These are phyloP conservation scores for Alternaria triticimaculans DNA, from an alignment of 2,329 filamentous ascomycete genomes.

Conservation along the genomic window DNA sequence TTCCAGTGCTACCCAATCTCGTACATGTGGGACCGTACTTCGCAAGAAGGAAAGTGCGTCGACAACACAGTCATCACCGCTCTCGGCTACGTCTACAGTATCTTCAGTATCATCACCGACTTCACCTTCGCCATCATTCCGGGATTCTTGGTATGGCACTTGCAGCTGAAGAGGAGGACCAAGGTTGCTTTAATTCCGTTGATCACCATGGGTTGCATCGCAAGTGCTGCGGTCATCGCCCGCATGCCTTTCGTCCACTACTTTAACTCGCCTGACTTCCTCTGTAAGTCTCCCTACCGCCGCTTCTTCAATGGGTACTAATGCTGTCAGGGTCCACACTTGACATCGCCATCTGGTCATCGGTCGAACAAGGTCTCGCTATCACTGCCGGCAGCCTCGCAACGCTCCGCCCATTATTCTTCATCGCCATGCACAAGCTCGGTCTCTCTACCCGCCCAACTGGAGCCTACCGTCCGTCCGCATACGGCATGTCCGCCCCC, in stretches of 20 bases:
- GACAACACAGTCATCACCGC: conserved; percentile 49
- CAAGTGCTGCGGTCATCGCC: conserved; percentile 44
- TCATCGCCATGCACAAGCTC: conserved; percentile 30
- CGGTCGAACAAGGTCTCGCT: conserved; percentile 47
- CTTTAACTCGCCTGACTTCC: conserved; percentile 41
- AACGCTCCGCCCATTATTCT: conserved; percentile 44
- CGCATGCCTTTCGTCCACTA: conserved; percentile 38
- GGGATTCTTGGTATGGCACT: conserved; percentile 57
- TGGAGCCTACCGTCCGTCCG: conserved; percentile 23
- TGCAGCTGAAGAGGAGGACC: conserved; percentile 57
- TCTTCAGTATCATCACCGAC: conserved; percentile 56
- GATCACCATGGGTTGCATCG: conserved; percentile 59
- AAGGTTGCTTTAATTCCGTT: conserved; percentile 58
- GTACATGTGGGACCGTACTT: conserved; percentile 57
- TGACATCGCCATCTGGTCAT: conserved; percentile 49
- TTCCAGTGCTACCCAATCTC: conserved; percentile 60
- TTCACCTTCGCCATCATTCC: conserved; percentile 59
- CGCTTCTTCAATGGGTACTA: not conserved
- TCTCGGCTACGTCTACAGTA: conserved; percentile 56
- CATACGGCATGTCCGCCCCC: conserved; percentile 27
- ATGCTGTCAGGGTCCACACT: conserved; percentile 33
- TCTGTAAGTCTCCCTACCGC: conserved; percentile 28
- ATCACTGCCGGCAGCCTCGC: conserved; percentile 47
- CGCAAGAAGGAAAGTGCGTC: conserved; percentile 51
- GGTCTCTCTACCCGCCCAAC: conserved; percentile 34